Conservation (phyloP, 2,329 filamentous ascomycete genomes). For the Diaporthe citriasiana region DNA sequence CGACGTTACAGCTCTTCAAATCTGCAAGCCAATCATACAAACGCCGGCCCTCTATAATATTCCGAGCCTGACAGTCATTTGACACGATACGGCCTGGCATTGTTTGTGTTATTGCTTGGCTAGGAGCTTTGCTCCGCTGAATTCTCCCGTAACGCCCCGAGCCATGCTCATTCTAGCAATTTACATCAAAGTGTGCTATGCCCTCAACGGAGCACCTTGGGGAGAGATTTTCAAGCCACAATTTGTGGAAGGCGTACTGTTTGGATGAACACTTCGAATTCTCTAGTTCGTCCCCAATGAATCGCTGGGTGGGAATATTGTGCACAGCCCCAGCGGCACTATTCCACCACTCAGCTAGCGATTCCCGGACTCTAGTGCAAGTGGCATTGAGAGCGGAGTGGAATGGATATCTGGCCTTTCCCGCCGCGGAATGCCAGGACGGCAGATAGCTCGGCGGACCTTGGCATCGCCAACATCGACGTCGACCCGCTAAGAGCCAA, state of each 20-base stretch:
- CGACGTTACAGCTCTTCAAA: neutral
- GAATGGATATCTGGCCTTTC: neutral
- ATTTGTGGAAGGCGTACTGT: neutral
- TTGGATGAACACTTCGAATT: neutral
- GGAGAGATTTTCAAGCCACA: neutral
- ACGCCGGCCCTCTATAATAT: neutral
- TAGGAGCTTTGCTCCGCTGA: neutral
- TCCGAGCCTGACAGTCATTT: neutral
- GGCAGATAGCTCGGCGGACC: neutral
- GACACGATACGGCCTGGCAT: neutral
- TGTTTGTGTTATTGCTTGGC: neutral
- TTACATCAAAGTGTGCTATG: neutral
- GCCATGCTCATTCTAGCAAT: neutral
- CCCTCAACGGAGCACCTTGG: neutral
- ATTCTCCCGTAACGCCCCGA: neutral
- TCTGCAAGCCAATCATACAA: neutral
- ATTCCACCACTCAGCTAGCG: neutral
- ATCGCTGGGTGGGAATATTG: neutral
- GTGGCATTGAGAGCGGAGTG: neutral
- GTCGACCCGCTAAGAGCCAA: neutral
- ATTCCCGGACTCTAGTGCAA: neutral
- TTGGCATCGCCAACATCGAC: constrained; percentile 11
- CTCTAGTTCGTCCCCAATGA: neutral
- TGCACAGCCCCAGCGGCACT: neutral
- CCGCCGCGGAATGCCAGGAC: neutral